phyloP scores from a whole-genome alignment of 1,139 yeast genomes.

The Suhomyces terraborum region DNA sequence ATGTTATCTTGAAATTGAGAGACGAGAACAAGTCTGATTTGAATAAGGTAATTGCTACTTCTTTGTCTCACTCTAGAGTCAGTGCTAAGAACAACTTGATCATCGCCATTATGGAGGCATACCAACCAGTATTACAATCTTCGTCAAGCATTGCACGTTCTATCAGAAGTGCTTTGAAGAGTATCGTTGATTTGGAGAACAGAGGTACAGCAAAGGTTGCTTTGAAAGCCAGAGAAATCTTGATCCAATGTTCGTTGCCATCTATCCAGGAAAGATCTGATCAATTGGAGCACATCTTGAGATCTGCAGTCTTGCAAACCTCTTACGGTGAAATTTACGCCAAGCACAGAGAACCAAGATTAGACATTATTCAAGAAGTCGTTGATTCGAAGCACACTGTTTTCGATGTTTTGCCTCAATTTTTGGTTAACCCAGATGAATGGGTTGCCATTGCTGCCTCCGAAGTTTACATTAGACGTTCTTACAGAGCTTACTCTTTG shows the following conservation, averaged over 20 bases:
- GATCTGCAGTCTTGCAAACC: conserved; percentile 87
- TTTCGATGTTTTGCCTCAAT: conserved; percentile 91
- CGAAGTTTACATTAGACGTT: conserved; percentile 94
- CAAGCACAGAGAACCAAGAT: conserved; percentile 79
- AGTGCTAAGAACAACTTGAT: conserved; percentile 90
- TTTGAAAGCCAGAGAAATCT: conserved; percentile 92
- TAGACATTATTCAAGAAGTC: conserved; percentile 80
- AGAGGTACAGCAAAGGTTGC: conserved; percentile 92
- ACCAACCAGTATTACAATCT: conserved; percentile 73
- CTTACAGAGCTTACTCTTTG: conserved; percentile 93
- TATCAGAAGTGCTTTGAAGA: conserved; percentile 70
- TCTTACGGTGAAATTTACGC: conserved; percentile 81
- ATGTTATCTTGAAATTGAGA: conserved; percentile 79
- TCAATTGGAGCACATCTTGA: conserved; percentile 92
- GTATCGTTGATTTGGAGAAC: conserved; percentile 82
- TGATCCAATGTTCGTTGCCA: conserved; percentile 95
- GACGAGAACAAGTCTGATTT: conserved; percentile 83
- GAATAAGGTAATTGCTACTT: conserved; percentile 67
- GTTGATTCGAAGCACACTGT: conserved; percentile 96
- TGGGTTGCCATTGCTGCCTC: conserved; percentile 95
- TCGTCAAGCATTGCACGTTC: conserved; percentile 68
- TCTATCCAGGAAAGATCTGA: conserved; percentile 95
- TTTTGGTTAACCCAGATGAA: conserved; percentile 78
- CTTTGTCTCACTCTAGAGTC: conserved; percentile 88
- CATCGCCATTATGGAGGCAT: conserved; percentile 78